Evolutionary conservation across 257 asterid genomes (phyloP).

Genomic region (Nicotiana benthamiana): DNA sequence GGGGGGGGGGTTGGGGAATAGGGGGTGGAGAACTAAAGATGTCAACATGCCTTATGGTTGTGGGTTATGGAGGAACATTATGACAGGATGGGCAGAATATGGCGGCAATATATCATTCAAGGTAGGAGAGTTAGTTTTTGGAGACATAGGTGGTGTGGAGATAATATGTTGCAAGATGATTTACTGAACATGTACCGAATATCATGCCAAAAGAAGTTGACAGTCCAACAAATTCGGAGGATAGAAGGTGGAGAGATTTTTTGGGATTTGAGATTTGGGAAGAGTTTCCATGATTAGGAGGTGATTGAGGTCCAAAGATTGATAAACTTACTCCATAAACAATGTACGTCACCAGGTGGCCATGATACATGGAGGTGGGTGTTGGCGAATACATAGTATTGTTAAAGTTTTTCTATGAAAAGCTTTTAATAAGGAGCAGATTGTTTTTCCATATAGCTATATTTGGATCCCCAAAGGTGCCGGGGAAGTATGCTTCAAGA

Average conservation of each 20-base stretch:
- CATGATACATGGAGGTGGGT: neutral
- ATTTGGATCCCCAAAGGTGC: neutral
- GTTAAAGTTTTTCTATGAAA: neutral
- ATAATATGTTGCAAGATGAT: too few species aligned
- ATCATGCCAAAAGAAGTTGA: neutral
- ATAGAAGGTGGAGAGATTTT: neutral
- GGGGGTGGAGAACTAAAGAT: too few species aligned
- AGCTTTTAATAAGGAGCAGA: neutral
- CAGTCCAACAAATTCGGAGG: neutral
- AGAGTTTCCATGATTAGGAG: neutral
- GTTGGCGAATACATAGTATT: neutral
- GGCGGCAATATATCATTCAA: too few species aligned
- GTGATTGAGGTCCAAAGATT: neutral
- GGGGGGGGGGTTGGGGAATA: too few species aligned
- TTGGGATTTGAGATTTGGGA: neutral
- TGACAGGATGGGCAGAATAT: too few species aligned
- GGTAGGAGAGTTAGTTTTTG: too few species aligned
- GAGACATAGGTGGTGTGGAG: too few species aligned
- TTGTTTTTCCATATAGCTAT: neutral
- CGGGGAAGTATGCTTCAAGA: neutral
- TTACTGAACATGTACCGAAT: neutral
- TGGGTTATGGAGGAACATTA: too few species aligned
- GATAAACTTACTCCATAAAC: neutral
- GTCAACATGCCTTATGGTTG: too few species aligned
- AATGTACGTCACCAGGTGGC: neutral